These are phyloP conservation scores for Helotiales sp. DNA, from an alignment of 2,329 filamentous ascomycete genomes.

Conservation along the genomic window DNA sequence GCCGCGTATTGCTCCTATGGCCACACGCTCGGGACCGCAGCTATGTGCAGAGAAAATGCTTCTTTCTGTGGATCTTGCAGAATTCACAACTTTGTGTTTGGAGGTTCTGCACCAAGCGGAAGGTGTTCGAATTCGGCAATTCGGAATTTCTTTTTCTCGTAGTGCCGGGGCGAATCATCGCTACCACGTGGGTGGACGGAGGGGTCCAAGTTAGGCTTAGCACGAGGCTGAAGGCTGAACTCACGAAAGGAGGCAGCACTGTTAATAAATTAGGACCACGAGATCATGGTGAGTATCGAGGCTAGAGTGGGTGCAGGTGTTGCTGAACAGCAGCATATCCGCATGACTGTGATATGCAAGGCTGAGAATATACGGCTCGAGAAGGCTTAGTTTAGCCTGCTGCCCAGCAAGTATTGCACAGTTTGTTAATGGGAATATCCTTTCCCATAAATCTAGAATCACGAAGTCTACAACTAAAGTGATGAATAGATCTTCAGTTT, in stretches of 20 bases:
- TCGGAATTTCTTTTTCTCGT: constrained; percentile 2
- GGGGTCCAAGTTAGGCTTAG: background rate
- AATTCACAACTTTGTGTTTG: background rate
- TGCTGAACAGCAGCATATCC: too few species aligned
- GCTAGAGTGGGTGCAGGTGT: too few species aligned
- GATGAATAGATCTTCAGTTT: background rate
- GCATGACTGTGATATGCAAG: too few species aligned
- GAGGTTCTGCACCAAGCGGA: background rate
- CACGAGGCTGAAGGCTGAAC: background rate
- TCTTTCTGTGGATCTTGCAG: background rate
- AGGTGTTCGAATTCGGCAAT: background rate
- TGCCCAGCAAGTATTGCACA: background rate
- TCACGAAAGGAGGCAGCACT: too few species aligned
- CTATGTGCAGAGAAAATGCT: background rate
- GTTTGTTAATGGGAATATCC: background rate
- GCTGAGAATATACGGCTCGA: too few species aligned
- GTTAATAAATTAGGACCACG: too few species aligned
- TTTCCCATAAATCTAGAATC: background rate
- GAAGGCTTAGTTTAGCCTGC: too few species aligned
- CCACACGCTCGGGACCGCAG: background rate
- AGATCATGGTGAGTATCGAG: too few species aligned
- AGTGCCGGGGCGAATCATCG: constrained; percentile 1
- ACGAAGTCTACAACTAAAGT: too few species aligned
- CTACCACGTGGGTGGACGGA: background rate
- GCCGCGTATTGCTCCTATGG: background rate